These are phyloP conservation scores for Fusarium setosum DNA, from an alignment of 2,329 filamentous ascomycete genomes.

Conservation along the genomic window DNA sequence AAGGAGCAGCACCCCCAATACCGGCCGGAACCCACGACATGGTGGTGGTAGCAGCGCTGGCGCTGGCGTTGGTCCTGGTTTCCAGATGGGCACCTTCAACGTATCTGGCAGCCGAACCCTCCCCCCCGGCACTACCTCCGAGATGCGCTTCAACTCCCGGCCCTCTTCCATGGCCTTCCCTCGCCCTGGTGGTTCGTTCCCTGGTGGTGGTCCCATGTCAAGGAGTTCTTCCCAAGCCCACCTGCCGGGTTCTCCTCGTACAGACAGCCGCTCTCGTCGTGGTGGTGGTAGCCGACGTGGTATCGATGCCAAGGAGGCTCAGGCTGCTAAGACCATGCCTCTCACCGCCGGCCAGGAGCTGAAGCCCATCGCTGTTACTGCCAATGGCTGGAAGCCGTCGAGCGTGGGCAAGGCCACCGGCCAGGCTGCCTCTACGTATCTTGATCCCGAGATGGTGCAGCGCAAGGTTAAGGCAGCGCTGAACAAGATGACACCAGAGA, in stretches of 20 bases:
- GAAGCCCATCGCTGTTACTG: constrained; percentile 78
- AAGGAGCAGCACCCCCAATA: constrained; percentile 32
- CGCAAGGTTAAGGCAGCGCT: constrained; percentile 98
- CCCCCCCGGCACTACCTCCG: constrained; percentile 81
- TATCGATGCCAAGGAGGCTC: constrained; percentile 69
- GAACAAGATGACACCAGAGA: constrained; percentile 99
- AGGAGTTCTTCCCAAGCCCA: constrained; percentile 71
- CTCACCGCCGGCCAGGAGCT: constrained; percentile 86
- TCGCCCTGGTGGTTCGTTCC: constrained; percentile 68
- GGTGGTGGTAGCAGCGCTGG: constrained; percentile 22
- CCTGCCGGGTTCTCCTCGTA: constrained; percentile 78
- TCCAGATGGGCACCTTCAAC: constrained; percentile 79
- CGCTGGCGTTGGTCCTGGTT: constrained; percentile 55
- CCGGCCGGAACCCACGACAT: not conserved
- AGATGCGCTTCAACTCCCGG: constrained; percentile 73
- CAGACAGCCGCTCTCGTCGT: constrained; percentile 67
- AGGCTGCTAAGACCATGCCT: constrained; percentile 89
- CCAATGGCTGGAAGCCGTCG: constrained; percentile 90
- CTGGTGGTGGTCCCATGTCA: constrained; percentile 69
- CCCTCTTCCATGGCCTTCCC: constrained; percentile 51
- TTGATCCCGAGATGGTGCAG: constrained; percentile 94
- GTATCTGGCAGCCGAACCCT: constrained; percentile 65
- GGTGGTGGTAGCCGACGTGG: constrained; percentile 72
- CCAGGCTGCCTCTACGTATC: constrained; percentile 62
- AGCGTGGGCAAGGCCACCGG: constrained; percentile 69